Base-by-base conservation (phyloP, 2,329 filamentous ascomycete genomes). In the Mycosphaerella sp. region DNA sequence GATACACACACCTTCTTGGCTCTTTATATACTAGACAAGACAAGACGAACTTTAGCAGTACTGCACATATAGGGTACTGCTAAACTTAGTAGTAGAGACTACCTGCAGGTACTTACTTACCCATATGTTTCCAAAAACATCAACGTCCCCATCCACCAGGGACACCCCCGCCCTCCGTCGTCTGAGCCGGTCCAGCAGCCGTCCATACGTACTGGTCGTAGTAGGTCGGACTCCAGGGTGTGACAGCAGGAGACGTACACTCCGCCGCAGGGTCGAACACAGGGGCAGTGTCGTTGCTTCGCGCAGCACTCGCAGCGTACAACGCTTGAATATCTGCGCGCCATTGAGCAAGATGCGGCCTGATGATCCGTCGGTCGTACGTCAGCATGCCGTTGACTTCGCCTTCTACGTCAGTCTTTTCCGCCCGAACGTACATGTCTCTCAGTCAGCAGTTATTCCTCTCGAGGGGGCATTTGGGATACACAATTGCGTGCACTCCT, bases 341-440 rank as follows among this genome's bases (percentile, higher is more conserved):
- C 83, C 83, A 86, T 67, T 81, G 77, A 6, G 69, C 65, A 35
- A 71, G 43, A 39, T 59, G 42, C 9, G 59, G 76, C 0, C 84
- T 71, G 30, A 83, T 64, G 0, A 84, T 52, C 0, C 82, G 72
- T 1, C 84, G 77, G 64, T 87, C 84, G 43, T 65, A 65, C 1
- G 83, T 86, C 58, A 86, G 65, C 50, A 88, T 70, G 0, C 85
- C 85, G 58, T 87, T 88, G 7, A 87, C 81, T 64, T 87, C 85
- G 4, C 84, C 84, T 64, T 87, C 84, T 0, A 87, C 84, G 59
- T 87, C 85, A 0, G 81, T 85, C 0, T 84, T 87, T 70, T 87
- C 84, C 0, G 85, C 87, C 77, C 82, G 87, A 0, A 87, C 77
- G 7, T 25, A 25, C n/a, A n/a, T n/a, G n/a, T n/a, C n/a, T 25